Evolutionary conservation across 108 stramenopile genomes (phyloP).

Genomic region (Cyclotella choctawhatcheeana): DNA sequence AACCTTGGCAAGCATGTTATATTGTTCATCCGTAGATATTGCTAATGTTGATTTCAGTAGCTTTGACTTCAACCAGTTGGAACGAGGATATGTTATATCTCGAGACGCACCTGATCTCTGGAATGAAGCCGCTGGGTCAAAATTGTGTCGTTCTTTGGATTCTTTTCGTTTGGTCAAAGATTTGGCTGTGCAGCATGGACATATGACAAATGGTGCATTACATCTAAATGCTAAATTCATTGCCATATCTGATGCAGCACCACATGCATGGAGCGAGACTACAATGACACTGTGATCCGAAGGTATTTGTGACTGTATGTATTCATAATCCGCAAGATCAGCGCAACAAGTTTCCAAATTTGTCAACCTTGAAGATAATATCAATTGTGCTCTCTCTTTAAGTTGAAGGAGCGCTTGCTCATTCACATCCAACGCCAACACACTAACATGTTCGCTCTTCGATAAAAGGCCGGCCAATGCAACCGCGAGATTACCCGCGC

Average conservation of each 20-base stretch:
- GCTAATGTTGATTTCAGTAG: not conserved
- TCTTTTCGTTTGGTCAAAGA: constrained; percentile 21
- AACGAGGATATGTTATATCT: constrained; percentile 53
- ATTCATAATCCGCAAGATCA: constrained; percentile 34
- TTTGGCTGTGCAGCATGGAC: constrained; percentile 55
- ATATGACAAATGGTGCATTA: constrained; percentile 44
- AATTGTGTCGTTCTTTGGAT: not conserved
- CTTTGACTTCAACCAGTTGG: constrained; percentile 42
- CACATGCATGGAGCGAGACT: constrained; percentile 48
- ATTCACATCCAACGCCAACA: constrained; percentile 49
- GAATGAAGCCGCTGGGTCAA: constrained; percentile 26
- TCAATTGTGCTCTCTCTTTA: constrained; percentile 13
- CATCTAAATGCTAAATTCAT: constrained; percentile 39
- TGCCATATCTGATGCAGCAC: constrained; percentile 52
- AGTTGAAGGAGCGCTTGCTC: constrained; percentile 21
- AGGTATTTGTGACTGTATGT: constrained; percentile 28
- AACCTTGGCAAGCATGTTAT: constrained; percentile 39
- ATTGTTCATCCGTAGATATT: constrained; percentile 7
- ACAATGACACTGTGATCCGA: constrained; percentile 34
- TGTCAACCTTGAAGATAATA: not conserved
- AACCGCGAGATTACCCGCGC: constrained; percentile 44
- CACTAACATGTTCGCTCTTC: constrained; percentile 10
- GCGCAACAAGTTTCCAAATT: constrained; percentile 27
- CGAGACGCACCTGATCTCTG: constrained; percentile 48
- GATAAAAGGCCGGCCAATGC: constrained; percentile 36